These are phyloP conservation scores for Diplogelasinospora grovesii DNA, from an alignment of 495 filamentous ascomycete species.

Conservation along the genomic window DNA sequence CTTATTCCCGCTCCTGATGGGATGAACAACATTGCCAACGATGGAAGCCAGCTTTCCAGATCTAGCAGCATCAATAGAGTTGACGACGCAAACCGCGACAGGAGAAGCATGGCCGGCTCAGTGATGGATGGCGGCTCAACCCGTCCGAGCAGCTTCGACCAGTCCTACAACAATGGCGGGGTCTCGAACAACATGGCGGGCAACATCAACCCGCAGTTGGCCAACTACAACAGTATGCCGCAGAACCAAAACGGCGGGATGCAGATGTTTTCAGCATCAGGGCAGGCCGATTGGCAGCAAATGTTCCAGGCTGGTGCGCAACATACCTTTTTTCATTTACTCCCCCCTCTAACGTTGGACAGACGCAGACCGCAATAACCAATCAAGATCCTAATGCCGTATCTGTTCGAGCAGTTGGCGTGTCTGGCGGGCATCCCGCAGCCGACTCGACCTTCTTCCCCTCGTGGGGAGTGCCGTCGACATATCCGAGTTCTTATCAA, in stretches of 20 bases:
- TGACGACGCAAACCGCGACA: slow-evolving; percentile 43
- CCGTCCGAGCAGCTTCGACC: slow-evolving; percentile 36
- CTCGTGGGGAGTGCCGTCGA: slow-evolving; percentile 33
- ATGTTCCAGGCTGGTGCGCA: slow-evolving; percentile 66
- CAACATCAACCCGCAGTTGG: slow-evolving; percentile 52
- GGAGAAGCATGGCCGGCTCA: slow-evolving; percentile 46
- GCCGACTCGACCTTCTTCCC: slow-evolving; percentile 34
- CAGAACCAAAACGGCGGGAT: slow-evolving; percentile 45
- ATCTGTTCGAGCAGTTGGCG: slow-evolving; percentile 34
- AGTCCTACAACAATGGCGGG: slow-evolving; percentile 44
- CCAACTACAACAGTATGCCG: slow-evolving; percentile 49
- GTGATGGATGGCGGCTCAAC: slow-evolving; percentile 31
- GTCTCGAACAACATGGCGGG: slow-evolving; percentile 45
- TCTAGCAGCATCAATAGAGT: slow-evolving; percentile 52
- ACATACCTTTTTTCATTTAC: slow-evolving; percentile 53
- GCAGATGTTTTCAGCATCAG: slow-evolving; percentile 43
- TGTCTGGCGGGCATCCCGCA: slow-evolving; percentile 33
- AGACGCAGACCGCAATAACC: slow-evolving; percentile 47
- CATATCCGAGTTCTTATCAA: slow-evolving; percentile 41
- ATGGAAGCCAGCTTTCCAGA: slow-evolving; percentile 50
- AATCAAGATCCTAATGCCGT: slow-evolving; percentile 41
- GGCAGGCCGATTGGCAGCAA: slow-evolving; percentile 56
- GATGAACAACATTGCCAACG: slow-evolving; percentile 45
- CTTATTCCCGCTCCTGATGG: slow-evolving; percentile 38
- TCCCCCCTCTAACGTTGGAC: slow-evolving; percentile 49